Percentiles rank a stretch among this genome's conserved stretches.
phyloP scores from a whole-genome alignment of 768 basidiomycete genomes.

The Hypholoma sublateritium region DNA sequence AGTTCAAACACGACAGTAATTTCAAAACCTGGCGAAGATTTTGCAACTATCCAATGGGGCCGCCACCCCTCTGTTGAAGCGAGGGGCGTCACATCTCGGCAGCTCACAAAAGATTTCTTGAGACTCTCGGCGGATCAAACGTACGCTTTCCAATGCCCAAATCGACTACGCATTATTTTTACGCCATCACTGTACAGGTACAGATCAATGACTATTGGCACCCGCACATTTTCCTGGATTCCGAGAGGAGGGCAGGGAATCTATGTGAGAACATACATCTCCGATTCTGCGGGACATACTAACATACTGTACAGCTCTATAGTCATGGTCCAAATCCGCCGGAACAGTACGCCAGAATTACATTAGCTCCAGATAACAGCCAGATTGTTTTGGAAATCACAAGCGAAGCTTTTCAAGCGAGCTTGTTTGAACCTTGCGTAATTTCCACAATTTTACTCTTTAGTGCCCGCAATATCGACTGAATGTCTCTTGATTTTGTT shows the following conservation, averaged over 20 bases:
- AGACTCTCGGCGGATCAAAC: conserved; percentile 16
- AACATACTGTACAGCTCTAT: conserved; percentile 11
- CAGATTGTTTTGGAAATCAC: conserved; percentile 17
- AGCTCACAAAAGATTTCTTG: conserved; percentile 16
- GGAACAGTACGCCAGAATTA: conserved; percentile 15
- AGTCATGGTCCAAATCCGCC: conserved; percentile 20
- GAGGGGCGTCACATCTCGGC: conserved; percentile 11
- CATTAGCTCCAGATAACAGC: neutral
- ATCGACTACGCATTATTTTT: neutral
- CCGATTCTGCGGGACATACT: neutral
- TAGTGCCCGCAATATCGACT: conserved; percentile 10
- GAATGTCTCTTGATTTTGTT: neutral
- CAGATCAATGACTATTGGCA: conserved; percentile 14
- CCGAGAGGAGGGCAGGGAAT: conserved; percentile 11
- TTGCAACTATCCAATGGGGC: conserved; percentile 17
- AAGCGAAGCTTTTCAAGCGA: conserved; percentile 14
- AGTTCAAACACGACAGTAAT: conserved; percentile 6
- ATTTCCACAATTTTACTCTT: conserved; percentile 13
- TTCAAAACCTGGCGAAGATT: conserved; percentile 13
- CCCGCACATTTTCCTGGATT: conserved; percentile 15
- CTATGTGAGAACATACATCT: conserved; percentile 4
- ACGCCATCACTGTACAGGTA: conserved; percentile 3
- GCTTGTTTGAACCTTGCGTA: conserved; percentile 16
- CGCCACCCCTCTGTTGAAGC: conserved; percentile 17
- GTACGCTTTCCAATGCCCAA: neutral